Base-by-base conservation (phyloP, 1,139 yeast species). In the Yamadazyma kanchanaburiensis region DNA sequence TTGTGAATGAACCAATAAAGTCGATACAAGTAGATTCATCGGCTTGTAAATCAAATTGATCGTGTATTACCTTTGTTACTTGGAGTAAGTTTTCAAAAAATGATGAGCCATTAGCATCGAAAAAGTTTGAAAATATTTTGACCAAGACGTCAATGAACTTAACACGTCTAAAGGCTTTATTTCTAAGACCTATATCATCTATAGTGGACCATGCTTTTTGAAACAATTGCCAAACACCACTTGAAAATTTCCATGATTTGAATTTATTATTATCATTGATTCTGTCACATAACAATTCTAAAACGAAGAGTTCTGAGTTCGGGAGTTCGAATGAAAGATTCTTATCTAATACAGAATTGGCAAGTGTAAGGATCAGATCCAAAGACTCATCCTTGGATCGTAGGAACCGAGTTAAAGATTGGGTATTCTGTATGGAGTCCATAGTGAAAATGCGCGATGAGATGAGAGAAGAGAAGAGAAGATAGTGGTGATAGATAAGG, bases 251-350 rank as follows among this genome's bases (percentile, higher is more conserved):
- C 65, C 78, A 78, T 4, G 48, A 39, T 3, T 51, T 44, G 33
- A 62, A 63, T 38, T 34, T 58, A 36, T 48, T 45, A 15, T 51
- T 45, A 35, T 79, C 86, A 35, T 71, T 70, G 42, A 86, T 54
- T 41, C 89, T 65, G 46, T 85, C 94, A 38, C 78, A 63, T 3
- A 83, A 43, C 43, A 88, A 66, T 32, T 83, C 89, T 23, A 83
- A 59, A 3, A 86, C 56, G 34, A 87, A 86, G 0, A 58, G 46
- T 10, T 71, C 66, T 32, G 63, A 65, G 35, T 80, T 74, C 3
- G 95, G 96, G 9, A 87, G 69, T 37, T 68, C 69, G 1, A 77
- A 61, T 1, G 60, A 45, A 11, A 63, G 46, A 8, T 58, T 37
- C 5, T 61, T 64, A 9, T 60, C 55, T 1, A 77, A 42, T 7